Evolutionary conservation across 2,329 filamentous ascomycete genomes (phyloP).

Genomic region (Fusarium miscanthi): DNA sequence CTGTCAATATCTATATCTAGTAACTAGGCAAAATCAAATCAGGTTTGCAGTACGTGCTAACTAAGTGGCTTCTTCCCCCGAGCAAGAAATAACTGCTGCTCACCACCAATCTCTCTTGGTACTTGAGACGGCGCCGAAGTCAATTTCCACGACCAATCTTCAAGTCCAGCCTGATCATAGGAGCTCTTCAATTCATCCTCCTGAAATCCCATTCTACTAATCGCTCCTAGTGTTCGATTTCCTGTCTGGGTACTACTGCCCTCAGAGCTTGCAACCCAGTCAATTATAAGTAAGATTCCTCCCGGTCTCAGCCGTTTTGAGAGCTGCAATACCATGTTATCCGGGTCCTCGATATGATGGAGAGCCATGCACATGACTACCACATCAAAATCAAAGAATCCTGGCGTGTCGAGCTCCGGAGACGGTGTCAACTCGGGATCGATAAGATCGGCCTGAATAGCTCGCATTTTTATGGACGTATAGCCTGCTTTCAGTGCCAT

Average conservation of each 20-base stretch:
- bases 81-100: constrained; percentile 45
- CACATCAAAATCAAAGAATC: constrained; percentile 48
- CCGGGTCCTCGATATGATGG: constrained; percentile 50
- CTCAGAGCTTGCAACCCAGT: constrained; percentile 43
- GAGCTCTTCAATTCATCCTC: constrained; percentile 35
- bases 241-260: constrained; percentile 7
- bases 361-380: constrained; percentile 51
- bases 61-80: constrained; percentile 23
- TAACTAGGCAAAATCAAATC: not conserved
- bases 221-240: constrained; percentile 12
- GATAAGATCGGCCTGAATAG: constrained; percentile 48
- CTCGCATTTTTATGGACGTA: constrained; percentile 42
- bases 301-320: constrained; percentile 45
- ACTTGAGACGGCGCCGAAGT: constrained; percentile 33
- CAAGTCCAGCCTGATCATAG: constrained; percentile 41
- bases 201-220: constrained; percentile 40
- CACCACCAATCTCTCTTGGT: constrained; percentile 39
- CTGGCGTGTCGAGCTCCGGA: constrained; percentile 29
- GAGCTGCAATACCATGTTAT: constrained; percentile 45
- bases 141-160: constrained; percentile 43
- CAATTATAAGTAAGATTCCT: constrained; percentile 49
- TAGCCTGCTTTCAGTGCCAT: constrained; percentile 42
- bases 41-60: not conserved
- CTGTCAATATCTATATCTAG: too few species aligned
- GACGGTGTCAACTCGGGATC: constrained; percentile 35